These are phyloP conservation scores for Sarocladium strictum DNA, from an alignment of 2,329 filamentous ascomycete genomes.

Conservation along the genomic window DNA sequence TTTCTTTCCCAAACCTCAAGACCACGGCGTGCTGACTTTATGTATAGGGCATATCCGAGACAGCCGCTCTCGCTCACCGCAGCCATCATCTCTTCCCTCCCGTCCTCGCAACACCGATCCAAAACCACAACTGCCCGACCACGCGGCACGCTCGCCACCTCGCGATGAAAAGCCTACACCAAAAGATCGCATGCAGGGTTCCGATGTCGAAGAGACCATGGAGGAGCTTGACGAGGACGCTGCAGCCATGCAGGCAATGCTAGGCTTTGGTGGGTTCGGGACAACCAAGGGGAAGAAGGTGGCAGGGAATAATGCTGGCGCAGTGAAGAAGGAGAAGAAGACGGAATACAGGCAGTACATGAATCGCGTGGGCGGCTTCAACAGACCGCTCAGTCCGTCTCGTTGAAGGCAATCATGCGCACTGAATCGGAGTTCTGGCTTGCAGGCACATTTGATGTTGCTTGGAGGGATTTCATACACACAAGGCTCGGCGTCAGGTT, in stretches of 20 bases:
- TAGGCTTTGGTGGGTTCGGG: slow-evolving; percentile 85
- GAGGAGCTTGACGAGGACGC: slow-evolving; percentile 59
- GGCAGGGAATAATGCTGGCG: slow-evolving; percentile 77
- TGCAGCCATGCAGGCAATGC: slow-evolving; percentile 71
- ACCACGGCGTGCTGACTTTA: neutral
- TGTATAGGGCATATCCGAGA: neutral
- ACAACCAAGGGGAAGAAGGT: slow-evolving; percentile 87
- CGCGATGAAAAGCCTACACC: slow-evolving; percentile 9
- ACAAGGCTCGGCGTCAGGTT: neutral
- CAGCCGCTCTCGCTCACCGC: slow-evolving; percentile 1
- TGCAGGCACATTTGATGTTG: neutral
- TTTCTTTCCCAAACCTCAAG: neutral
- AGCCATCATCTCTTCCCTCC: neutral
- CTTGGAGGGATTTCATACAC: neutral
- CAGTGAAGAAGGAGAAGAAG: slow-evolving; percentile 86
- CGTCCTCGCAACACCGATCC: neutral
- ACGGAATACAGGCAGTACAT: slow-evolving; percentile 96
- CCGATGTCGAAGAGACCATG: slow-evolving; percentile 23
- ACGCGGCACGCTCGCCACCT: slow-evolving; percentile 10
- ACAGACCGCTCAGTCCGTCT: slow-evolving; percentile 63
- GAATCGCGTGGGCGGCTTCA: slow-evolving; percentile 78
- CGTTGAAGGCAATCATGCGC: slow-evolving; percentile 20
- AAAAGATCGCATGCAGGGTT: slow-evolving; percentile 14
- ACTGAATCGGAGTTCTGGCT: neutral
- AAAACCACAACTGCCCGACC: neutral